phyloP scores from a whole-genome alignment of 2,329 filamentous ascomycete species.

The Penicillium sumatraense region DNA sequence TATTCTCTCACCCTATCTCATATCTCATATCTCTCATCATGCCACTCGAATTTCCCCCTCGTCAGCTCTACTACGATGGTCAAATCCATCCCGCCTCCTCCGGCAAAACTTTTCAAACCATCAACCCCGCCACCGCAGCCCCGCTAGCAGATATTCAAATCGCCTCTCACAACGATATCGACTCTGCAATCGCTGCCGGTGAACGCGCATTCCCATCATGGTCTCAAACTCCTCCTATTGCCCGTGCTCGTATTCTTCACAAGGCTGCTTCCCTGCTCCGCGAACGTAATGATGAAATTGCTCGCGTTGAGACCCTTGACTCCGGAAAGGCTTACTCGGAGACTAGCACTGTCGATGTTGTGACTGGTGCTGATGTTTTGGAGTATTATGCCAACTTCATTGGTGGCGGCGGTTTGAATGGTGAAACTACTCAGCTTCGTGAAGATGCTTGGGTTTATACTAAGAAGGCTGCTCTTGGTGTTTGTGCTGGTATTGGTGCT shows the following conservation, averaged over 20 bases:
- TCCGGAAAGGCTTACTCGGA: conserved; percentile 86
- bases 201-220: conserved; percentile 73
- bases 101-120: conserved; percentile 68
- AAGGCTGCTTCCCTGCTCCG: conserved; percentile 75
- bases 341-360: conserved; percentile 80
- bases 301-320: conserved; percentile 78
- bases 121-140: conserved; percentile 74
- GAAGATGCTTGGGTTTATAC: conserved; percentile 82
- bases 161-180: conserved; percentile 69
- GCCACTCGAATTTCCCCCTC: conserved; percentile 50
- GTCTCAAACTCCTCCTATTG: conserved; percentile 75
- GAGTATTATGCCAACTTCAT: conserved; percentile 85
- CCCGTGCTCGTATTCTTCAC: conserved; percentile 77
- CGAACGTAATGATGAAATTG: conserved; percentile 77
- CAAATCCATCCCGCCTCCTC: conserved; percentile 65
- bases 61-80: conserved; percentile 78
- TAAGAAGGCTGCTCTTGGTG: conserved; percentile 78
- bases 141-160: conserved; percentile 73
- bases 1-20: neutral
- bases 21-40: conserved; percentile 22
- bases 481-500: conserved; percentile 84
- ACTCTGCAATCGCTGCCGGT: conserved; percentile 73
- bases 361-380: conserved; percentile 81
- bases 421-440: conserved; percentile 75
- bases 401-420: conserved; percentile 77